Evolutionary conservation across 257 asterid genomes (phyloP).

Genomic region (Leptodermis oblonga): DNA sequence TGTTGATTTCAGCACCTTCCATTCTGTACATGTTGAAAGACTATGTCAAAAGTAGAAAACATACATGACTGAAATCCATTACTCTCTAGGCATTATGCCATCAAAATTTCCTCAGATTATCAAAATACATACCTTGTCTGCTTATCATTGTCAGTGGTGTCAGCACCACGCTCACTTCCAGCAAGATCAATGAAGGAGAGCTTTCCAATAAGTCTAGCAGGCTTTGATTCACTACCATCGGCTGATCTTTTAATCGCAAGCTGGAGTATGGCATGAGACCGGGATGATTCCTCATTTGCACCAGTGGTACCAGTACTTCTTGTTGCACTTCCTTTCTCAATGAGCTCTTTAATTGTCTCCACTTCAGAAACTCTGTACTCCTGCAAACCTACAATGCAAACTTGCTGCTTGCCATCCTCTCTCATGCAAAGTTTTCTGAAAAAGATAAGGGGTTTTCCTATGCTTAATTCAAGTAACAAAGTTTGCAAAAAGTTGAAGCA

Average conservation of each 20-base stretch:
- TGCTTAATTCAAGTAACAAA: slow-evolving; percentile 8
- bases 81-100: background rate
- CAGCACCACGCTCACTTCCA: slow-evolving; percentile 99
- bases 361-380: slow-evolving; percentile 48
- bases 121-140: slow-evolving; percentile 68
- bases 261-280: slow-evolving; percentile 99
- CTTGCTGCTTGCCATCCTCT: slow-evolving; percentile 83
- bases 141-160: slow-evolving; percentile 98
- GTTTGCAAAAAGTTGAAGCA: background rate
- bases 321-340: slow-evolving; percentile 86
- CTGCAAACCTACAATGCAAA: slow-evolving; percentile 48
- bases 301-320: slow-evolving; percentile 99
- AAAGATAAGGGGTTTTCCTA: background rate
- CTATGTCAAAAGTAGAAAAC: background rate
- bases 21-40: slow-evolving; percentile 53
- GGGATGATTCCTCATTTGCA: slow-evolving; percentile 98
- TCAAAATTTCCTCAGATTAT: background rate
- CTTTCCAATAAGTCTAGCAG: slow-evolving; percentile 84
- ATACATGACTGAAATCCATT: slow-evolving; percentile 2
- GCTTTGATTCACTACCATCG: slow-evolving; percentile 88
- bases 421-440: slow-evolving; percentile 90
- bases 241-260: slow-evolving; percentile 78
- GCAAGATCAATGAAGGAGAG: slow-evolving; percentile 99
- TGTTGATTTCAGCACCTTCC: slow-evolving; percentile 99
- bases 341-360: slow-evolving; percentile 76